Evolutionary conservation across 768 basidiomycete genomes (phyloP), one percentile per base, ranked within the genome.

Genomic region (Inosperma sp.): DNA sequence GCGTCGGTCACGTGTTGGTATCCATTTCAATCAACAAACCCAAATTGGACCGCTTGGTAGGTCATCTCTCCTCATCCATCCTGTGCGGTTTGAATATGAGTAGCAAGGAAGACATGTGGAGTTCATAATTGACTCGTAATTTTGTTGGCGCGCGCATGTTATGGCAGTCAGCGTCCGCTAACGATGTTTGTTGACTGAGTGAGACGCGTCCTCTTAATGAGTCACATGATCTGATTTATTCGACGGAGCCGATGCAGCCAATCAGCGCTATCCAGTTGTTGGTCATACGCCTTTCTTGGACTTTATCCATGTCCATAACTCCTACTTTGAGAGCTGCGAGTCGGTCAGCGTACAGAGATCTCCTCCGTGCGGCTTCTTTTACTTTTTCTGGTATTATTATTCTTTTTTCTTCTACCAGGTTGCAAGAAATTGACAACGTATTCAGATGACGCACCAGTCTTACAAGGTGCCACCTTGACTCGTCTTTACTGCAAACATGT

Each of bases 311-410:
- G 82, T 68, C 81, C 27, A 70, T 84, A 44, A 65, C 82, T n/a
- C 69, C 74, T 2, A 63, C 71, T 13, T 75, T 90, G 33, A 76
- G 69, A 60, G 81, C 84, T 26, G 75, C 80, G 8, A 85, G 84
- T 16, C 80, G 88, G 40, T 75, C 88, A 26, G 85, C 85, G 13
- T 93, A 93, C 60, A 79, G 89, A 27, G 72, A 79, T 58, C 68
- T 90, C 4, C 80, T 82, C 56, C 75, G 88, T 34, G 83, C 87
- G 1, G 79, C 87, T 2, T 65, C 79, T 5, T 61, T 68, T 9
- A 89, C 87, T 0, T 93, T 93, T 62, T 48, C 75, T 51, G 88
- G 86, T 79, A 59, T 62, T 62, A 14, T 3, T 21, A 40, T 36
- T 19, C 35, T 22, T 27, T 48, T n/a, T 12, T 16, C 0, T 17